Percentiles rank a stretch among this genome's conserved stretches.
phyloP scores from a whole-genome alignment of 2,329 filamentous ascomycete genomes.

The Pseudogymnoascus sp. region DNA sequence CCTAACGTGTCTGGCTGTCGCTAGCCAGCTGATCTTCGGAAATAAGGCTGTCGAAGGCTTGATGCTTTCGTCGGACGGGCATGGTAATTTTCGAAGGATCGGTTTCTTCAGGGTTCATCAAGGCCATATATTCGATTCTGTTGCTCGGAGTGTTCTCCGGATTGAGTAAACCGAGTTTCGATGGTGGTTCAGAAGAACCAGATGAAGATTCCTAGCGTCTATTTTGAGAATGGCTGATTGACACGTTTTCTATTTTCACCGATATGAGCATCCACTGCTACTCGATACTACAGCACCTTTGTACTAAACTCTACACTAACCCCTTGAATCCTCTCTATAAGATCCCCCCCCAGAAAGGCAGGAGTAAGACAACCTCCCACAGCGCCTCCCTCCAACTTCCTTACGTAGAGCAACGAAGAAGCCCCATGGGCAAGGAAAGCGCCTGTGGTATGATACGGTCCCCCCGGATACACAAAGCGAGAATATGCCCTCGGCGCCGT shows the following conservation, averaged over 20 bases:
- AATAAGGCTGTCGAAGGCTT: too few species aligned
- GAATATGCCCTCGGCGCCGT: conserved; percentile 39
- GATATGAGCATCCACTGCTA: neutral
- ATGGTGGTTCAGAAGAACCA: too few species aligned
- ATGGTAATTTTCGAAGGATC: too few species aligned
- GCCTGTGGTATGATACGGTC: conserved; percentile 16
- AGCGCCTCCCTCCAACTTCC: conserved; percentile 26
- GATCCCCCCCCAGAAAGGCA: conserved; percentile 59
- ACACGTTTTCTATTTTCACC: neutral
- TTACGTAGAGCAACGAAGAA: conserved; percentile 17
- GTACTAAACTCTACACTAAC: conserved; percentile 56
- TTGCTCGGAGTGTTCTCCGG: too few species aligned
- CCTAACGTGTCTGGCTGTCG: too few species aligned
- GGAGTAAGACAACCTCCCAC: conserved; percentile 64
- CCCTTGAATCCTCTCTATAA: conserved; percentile 52
- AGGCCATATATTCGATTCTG: too few species aligned
- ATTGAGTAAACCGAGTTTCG: too few species aligned
- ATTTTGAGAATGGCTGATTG: neutral
- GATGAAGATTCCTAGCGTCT: neutral
- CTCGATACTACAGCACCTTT: conserved; percentile 33
- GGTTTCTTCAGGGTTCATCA: too few species aligned
- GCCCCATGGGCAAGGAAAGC: conserved; percentile 18
- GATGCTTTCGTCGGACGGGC: too few species aligned
- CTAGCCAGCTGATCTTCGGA: too few species aligned
- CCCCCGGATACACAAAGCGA: conserved; percentile 19